phyloP scores from a whole-genome alignment of 495 filamentous ascomycete genomes.

The Penicillium canariense region DNA sequence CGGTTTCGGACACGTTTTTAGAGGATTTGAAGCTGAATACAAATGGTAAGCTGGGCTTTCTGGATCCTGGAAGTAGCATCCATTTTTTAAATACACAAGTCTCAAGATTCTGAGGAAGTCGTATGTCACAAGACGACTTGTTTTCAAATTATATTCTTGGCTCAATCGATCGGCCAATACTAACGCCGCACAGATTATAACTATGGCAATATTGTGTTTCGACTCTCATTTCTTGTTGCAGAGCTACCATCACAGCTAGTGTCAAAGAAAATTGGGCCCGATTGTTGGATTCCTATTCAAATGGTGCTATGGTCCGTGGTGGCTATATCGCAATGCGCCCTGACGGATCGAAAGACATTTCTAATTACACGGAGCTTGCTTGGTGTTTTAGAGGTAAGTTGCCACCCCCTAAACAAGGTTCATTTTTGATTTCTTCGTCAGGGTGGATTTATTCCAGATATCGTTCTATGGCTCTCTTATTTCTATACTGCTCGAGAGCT shows the following conservation, averaged over 20 bases:
- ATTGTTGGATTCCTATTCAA: conserved; percentile 30
- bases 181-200: conserved; percentile 52
- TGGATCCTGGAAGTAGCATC: no score
- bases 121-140: no score
- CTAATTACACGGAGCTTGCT: conserved; percentile 36
- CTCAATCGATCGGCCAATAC: neutral
- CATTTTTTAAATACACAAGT: no score
- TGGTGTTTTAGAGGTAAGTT: neutral
- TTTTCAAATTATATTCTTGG: neutral
- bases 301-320: conserved; percentile 73
- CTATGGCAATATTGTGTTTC: conserved; percentile 60
- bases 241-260: conserved; percentile 49
- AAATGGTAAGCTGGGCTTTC: conserved; percentile 42
- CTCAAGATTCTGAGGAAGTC: neutral
- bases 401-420: neutral
- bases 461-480: conserved; percentile 64
- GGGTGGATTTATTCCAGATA: conserved; percentile 58
- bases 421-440: conserved; percentile 19
- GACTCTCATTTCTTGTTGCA: conserved; percentile 53
- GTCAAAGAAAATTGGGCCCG: conserved; percentile 11
- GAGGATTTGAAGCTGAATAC: conserved; percentile 49
- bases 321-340: conserved; percentile 57
- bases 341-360: conserved; percentile 61
- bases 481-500: conserved; percentile 64
- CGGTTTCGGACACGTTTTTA: conserved; percentile 60